Base-by-base conservation (phyloP, 257 asterid species). In the Eucommia ulmoides region DNA sequence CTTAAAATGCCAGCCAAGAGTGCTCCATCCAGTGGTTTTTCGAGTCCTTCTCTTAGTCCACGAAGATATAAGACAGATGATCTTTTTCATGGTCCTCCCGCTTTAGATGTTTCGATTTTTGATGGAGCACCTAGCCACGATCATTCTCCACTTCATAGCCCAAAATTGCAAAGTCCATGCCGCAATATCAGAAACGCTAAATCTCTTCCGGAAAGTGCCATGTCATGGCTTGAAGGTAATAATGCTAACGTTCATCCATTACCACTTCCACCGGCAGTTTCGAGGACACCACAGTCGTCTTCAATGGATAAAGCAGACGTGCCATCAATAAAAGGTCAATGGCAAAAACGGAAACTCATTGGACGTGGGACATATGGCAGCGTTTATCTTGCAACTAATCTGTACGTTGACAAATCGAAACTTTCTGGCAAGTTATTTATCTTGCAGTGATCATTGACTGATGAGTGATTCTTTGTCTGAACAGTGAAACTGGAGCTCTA, bases 301-400 rank as follows among this genome's bases (percentile, higher is more conserved):
- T 38, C 77, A 67, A 18, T 51, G 53, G 89, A 76, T 19, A 86
- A 54, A 56, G 22, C 65, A 3, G 78, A 71, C 21, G 16, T 38
- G 53, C 56, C 73, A 15, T 69, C 68, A n/a, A 55, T 64, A 22
- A 80, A 72, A 65, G 81, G 84, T 41, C 97, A 76, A 22, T 87
- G 97, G 97, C 66, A 59, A 65, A 83, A 67, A 65, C 93, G 97
- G 52, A 71, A 64, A 54, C 79, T 68, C 19, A 68, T 88, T 23
- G 95, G 97, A 3, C 92, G 83, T 22, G 97, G 97, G 41, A 76
- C 97, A 21, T 87, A 62, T 69, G 97, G 97, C 56, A 83, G 72
- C 65, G 97, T 87, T 44, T 87, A 81, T 58, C 70, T 74, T 52
- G 97, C 94, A 41, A 78, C 93, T 38, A 75, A 87, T 56, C 38